Conservation (phyloP, 345 rosid species). For the Arabidopsis arenosa region DNA sequence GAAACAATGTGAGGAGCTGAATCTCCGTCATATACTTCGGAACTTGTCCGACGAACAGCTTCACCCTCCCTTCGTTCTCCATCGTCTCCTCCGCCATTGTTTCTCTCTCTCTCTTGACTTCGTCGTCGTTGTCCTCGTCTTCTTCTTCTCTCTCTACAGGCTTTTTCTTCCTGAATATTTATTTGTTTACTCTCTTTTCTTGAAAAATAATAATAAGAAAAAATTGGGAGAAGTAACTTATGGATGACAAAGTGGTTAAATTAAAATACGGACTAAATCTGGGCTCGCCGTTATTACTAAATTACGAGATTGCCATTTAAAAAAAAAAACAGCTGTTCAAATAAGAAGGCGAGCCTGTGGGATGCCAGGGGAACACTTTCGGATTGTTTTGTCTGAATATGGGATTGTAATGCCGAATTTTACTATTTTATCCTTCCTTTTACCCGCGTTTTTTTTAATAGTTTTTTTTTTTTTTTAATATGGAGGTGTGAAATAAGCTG, state of each 20-base stretch:
- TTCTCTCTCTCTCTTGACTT: slow-evolving; percentile 42
- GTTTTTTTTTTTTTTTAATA: background rate
- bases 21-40: slow-evolving; percentile 92
- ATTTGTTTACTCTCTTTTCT: background rate
- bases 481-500: slow-evolving; percentile 15
- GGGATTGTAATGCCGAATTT: background rate
- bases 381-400: slow-evolving; percentile 38
- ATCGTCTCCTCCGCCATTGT: slow-evolving; percentile 69
- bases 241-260: slow-evolving; percentile 17
- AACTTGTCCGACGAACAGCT: slow-evolving; percentile 97
- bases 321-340: slow-evolving; percentile 27
- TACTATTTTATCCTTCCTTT: slow-evolving; percentile 2
- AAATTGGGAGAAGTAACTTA: background rate
- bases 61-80: slow-evolving; percentile 79
- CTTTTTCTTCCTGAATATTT: slow-evolving; percentile 23
- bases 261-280: slow-evolving; percentile 25
- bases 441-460: slow-evolving; percentile 16
- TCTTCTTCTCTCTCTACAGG: slow-evolving; percentile 7
- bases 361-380: slow-evolving; percentile 39
- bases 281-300: slow-evolving; percentile 4
- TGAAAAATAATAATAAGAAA: slow-evolving; percentile 1
- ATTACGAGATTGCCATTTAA: slow-evolving; percentile 33
- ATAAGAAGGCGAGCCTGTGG: slow-evolving; percentile 19
- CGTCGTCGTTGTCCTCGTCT: background rate
- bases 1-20: slow-evolving; percentile 84